Conservation (phyloP, 208 protist species). For the Leishmania tropica region DNA sequence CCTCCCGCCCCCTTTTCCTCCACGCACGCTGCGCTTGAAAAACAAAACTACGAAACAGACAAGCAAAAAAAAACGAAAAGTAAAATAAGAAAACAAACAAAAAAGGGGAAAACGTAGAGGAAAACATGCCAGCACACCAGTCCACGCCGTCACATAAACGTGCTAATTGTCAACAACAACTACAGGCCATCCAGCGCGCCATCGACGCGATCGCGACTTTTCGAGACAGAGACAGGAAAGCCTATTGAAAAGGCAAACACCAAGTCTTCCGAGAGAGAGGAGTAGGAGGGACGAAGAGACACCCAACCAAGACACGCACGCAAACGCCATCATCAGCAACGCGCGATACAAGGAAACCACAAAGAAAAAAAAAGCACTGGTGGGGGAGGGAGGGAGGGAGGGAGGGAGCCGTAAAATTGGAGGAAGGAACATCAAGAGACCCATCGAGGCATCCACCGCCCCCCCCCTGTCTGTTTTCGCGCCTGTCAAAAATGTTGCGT, state of each 20-base stretch:
- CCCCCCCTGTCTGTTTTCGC: not conserved
- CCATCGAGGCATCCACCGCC: not conserved
- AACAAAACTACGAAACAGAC: not conserved
- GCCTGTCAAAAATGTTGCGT: not conserved
- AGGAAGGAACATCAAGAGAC: not conserved
- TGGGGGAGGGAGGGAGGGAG: not conserved
- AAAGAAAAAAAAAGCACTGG: not conserved
- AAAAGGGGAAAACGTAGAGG: not conserved
- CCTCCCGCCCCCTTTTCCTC: not conserved
- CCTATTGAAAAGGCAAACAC: not conserved
- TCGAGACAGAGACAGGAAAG: not conserved
- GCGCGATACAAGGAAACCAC: not conserved
- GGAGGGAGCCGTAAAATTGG: not conserved
- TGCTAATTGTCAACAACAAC: not conserved
- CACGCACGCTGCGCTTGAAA: not conserved
- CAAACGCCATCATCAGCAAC: not conserved
- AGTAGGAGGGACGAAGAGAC: not conserved
- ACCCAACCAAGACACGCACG: not conserved
- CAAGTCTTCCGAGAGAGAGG: not conserved
- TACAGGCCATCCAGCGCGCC: not conserved
- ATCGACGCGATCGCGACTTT: not conserved
- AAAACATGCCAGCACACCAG: not conserved
- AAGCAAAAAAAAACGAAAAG: not conserved
- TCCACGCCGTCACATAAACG: not conserved
- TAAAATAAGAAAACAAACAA: not conserved